Evolutionary conservation across 2,329 filamentous ascomycete species (phyloP), one percentile per base, ranked within the genome.

Genomic region (Pochonia chlamydosporia): DNA sequence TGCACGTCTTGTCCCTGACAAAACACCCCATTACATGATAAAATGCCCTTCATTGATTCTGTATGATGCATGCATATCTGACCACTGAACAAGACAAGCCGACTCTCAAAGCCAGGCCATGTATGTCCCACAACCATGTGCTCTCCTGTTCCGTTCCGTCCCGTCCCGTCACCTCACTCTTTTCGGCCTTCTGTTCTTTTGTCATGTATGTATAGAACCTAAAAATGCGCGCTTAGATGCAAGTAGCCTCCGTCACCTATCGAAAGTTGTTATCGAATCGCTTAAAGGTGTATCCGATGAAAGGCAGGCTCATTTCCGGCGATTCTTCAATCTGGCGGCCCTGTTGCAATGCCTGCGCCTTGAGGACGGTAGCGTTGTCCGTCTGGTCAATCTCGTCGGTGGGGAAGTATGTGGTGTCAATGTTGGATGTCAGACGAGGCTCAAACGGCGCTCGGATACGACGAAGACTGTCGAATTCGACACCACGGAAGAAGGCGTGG

Each of bases 341-440:
- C 59, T 83, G 78, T 51, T 85, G 84, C 53, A 85, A 79, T 43
- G 88, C 89, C 67, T 95, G 88, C 18, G 88, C 88, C 64, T 89
- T 87, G 60, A 96, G 79, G 55, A 88, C 79, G 21, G 90, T 93
- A 47, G 87, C 89, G 54, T 90, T 96, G 66, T 96, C 91, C 47
- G 90, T 92, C 73, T 97, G 92, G 59, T 95, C 90, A 63, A 99
- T 96, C 69, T 99, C 93, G 63, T 99, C 93, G 44, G 90, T 96
- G 9, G 93, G 93, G 82, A 99, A 99, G 75, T 99, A 97, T 40
- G 91, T 92, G 18, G 93, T 96, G 64, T 99, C 93, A 59, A 96
- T 87, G 66, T 93, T 93, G 53, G 89, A 95, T 51, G 87, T 87
- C 54, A 99, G 76, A 61, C 90, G 89, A 3, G 93, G 93, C 72